These are phyloP conservation scores for Brassica nigra DNA, from an alignment of 345 rosid genomes.

Conservation along the genomic window DNA sequence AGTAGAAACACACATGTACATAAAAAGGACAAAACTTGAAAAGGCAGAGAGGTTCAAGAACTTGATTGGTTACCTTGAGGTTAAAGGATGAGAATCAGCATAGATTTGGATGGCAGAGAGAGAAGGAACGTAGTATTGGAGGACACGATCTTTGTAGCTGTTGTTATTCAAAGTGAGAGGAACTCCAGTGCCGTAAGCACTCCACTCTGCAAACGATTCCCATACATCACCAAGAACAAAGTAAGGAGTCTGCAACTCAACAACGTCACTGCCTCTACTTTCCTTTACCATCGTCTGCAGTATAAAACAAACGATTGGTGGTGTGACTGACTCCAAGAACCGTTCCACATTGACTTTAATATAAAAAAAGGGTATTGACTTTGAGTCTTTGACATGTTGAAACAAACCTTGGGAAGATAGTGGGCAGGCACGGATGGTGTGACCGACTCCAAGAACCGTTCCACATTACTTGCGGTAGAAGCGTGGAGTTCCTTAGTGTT, in stretches of 20 bases:
- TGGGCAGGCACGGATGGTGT: slow-evolving; percentile 57
- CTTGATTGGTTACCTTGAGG: slow-evolving; percentile 38
- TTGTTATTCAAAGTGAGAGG: slow-evolving; percentile 52
- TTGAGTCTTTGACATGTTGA: background rate
- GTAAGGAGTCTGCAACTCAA: slow-evolving; percentile 44
- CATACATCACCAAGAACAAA: slow-evolving; percentile 77
- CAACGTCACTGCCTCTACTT: slow-evolving; percentile 42
- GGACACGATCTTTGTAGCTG: slow-evolving; percentile 49
- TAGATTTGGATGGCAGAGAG: slow-evolving; percentile 72
- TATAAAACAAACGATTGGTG: background rate
- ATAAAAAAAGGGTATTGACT: background rate
- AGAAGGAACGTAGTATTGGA: slow-evolving; percentile 74
- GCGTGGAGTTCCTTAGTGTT: slow-evolving; percentile 34
- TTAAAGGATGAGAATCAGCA: slow-evolving; percentile 45
- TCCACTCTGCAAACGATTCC: slow-evolving; percentile 81
- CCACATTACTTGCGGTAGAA: slow-evolving; percentile 46
- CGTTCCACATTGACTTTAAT: background rate
- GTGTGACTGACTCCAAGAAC: too few relatives aligned
- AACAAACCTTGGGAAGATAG: slow-evolving; percentile 55
- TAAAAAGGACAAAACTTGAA: background rate
- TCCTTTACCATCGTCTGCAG: slow-evolving; percentile 51
- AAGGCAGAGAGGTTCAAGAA: background rate
- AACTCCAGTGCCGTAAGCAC: slow-evolving; percentile 83
- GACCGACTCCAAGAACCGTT: slow-evolving; percentile 56
- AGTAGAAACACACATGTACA: background rate